phyloP scores from a whole-genome alignment of 1,284 basidiomycete species.

The Leccinum subrobustum region DNA sequence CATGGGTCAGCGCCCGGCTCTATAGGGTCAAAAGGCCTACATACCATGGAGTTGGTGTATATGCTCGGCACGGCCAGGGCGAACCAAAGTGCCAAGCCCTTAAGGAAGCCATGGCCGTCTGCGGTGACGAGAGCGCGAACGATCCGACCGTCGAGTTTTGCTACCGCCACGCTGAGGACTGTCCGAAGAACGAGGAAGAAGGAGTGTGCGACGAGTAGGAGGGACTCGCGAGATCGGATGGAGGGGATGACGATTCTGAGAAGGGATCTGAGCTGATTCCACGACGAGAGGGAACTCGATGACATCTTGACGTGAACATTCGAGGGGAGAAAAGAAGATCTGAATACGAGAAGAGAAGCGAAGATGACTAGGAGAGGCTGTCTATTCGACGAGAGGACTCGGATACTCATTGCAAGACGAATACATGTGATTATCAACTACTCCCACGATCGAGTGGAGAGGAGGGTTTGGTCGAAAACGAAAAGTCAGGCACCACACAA shows the following conservation, averaged over 20 bases:
- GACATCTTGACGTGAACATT: too few species aligned
- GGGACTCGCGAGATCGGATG: slow-evolving; percentile 71
- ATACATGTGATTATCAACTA: too few species aligned
- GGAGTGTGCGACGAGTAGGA: slow-evolving; percentile 80
- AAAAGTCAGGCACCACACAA: too few species aligned
- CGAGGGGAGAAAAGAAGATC: too few species aligned
- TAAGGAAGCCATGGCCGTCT: neutral
- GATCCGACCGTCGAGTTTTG: slow-evolving; percentile 75
- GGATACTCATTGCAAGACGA: too few species aligned
- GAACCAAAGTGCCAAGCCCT: neutral
- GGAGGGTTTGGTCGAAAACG: too few species aligned
- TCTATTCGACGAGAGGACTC: too few species aligned
- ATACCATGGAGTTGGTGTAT: neutral
- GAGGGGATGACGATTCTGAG: slow-evolving; percentile 64
- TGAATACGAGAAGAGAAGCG: too few species aligned
- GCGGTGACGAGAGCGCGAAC: neutral
- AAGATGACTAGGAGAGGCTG: too few species aligned
- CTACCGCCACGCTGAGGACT: slow-evolving; percentile 84
- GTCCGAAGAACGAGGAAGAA: slow-evolving; percentile 88
- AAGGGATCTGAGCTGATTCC: too few species aligned
- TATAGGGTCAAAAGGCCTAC: slow-evolving; percentile 18
- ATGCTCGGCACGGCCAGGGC: neutral
- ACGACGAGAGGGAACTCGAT: too few species aligned
- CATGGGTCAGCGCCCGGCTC: neutral
- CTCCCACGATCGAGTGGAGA: too few species aligned